Conservation (phyloP, 2,329 filamentous ascomycete species). For the Neonectria sp. region DNA sequence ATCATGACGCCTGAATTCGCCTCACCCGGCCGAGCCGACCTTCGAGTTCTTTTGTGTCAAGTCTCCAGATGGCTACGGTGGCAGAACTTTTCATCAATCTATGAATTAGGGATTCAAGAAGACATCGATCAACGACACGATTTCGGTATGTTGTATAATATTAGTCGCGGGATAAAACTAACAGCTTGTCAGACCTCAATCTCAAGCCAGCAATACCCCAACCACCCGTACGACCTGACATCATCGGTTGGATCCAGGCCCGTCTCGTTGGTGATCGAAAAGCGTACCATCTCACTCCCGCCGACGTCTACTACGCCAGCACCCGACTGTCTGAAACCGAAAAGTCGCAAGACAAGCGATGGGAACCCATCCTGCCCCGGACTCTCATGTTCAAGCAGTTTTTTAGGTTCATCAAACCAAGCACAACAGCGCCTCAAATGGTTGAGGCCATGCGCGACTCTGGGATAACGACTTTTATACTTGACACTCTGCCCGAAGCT, state of each 20-base stretch:
- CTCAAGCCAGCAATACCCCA: slow-evolving; percentile 53
- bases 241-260: slow-evolving; percentile 69
- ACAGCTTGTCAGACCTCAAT: slow-evolving; percentile 48
- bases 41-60: slow-evolving; percentile 85
- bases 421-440: slow-evolving; percentile 70
- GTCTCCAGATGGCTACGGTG: slow-evolving; percentile 88
- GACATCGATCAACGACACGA: slow-evolving; percentile 59
- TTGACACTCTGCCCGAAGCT: slow-evolving; percentile 89
- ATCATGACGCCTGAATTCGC: slow-evolving; percentile 64
- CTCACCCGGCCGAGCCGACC: slow-evolving; percentile 61
- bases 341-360: slow-evolving; percentile 56
- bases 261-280: slow-evolving; percentile 58
- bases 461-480: slow-evolving; percentile 75
- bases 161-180: slow-evolving; percentile 5
- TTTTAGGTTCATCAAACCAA: slow-evolving; percentile 70
- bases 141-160: slow-evolving; percentile 52
- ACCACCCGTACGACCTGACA: slow-evolving; percentile 55
- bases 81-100: slow-evolving; percentile 63
- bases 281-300: slow-evolving; percentile 59
- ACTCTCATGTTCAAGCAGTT: slow-evolving; percentile 80
- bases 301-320: slow-evolving; percentile 61
- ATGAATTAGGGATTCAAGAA: slow-evolving; percentile 69
- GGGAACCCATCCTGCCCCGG: slow-evolving; percentile 71
- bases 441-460: slow-evolving; percentile 82
- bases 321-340: slow-evolving; percentile 55